phyloP scores from a whole-genome alignment of 306 rosid genomes.

The Inga oerstediana region DNA sequence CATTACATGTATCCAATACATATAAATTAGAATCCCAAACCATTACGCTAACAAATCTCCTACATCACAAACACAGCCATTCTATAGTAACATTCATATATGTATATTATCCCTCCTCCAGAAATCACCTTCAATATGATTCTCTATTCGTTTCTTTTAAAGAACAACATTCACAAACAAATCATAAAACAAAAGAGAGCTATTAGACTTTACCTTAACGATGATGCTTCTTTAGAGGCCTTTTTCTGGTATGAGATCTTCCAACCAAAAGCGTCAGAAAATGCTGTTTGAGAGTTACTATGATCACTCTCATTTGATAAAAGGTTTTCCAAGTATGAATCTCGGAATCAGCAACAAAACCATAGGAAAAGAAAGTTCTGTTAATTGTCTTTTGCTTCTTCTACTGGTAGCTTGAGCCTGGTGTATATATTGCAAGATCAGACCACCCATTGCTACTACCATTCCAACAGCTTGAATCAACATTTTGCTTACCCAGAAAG shows the following conservation, averaged over 20 bases:
- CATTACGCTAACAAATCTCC: conserved; percentile 4
- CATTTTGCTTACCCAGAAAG: conserved; percentile 58
- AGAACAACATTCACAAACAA: conserved; percentile 39
- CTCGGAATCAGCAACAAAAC: conserved; percentile 35
- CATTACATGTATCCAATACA: conserved; percentile 26
- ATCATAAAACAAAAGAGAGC: conserved; percentile 7
- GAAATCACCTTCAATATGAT: conserved; percentile 11
- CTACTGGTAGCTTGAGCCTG: conserved; percentile 77
- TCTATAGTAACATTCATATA: conserved; percentile 24
- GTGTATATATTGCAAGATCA: conserved; percentile 88
- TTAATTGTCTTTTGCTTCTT: conserved; percentile 19
- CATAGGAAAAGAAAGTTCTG: conserved; percentile 20
- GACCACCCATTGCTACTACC: conserved; percentile 73
- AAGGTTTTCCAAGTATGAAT: conserved; percentile 34
- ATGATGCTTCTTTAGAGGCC: conserved; percentile 35
- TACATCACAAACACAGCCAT: conserved; percentile 26
- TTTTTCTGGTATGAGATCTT: conserved; percentile 38
- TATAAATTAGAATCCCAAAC: conserved; percentile 33
- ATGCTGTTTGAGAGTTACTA: conserved; percentile 29
- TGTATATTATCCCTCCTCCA: conserved; percentile 17
- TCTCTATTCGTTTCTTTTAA: conserved; percentile 5
- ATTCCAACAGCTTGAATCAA: conserved; percentile 74
- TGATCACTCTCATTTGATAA: conserved; percentile 38
- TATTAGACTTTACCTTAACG: conserved; percentile 41
- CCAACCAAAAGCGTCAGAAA: conserved; percentile 37